Conservation (phyloP, 2,329 filamentous ascomycete species). For the Fusarium coffeatum region DNA sequence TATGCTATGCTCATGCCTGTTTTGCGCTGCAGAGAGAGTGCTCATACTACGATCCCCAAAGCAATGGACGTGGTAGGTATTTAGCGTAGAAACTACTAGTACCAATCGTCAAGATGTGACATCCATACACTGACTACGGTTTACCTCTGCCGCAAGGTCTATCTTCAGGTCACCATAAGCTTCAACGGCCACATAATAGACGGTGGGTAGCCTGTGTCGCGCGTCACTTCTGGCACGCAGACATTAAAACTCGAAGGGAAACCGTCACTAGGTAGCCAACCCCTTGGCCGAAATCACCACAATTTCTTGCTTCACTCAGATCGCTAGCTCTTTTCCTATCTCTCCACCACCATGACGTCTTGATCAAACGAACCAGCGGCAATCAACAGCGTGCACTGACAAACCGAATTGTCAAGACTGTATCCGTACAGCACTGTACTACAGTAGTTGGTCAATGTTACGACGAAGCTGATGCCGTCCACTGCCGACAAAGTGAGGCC, state of each 20-base stretch:
- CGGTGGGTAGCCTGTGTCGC: slow-evolving; percentile 30
- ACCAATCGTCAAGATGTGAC: slow-evolving; percentile 13
- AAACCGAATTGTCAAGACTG: slow-evolving; percentile 4
- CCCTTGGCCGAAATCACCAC: background rate
- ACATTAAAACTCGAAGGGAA: background rate
- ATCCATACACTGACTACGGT: slow-evolving; percentile 14
- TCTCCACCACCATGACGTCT: slow-evolving; percentile 10
- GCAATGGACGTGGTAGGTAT: background rate
- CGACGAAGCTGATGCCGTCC: slow-evolving; percentile 7
- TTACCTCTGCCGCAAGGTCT: slow-evolving; percentile 23
- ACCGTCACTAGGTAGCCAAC: background rate
- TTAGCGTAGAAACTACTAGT: slow-evolving; percentile 7
- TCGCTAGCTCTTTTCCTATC: slow-evolving; percentile 4
- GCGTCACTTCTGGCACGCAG: background rate
- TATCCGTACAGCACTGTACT: background rate
- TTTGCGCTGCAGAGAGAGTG: background rate
- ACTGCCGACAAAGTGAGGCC: slow-evolving; percentile 24
- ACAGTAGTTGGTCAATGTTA: background rate
- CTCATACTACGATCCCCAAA: background rate
- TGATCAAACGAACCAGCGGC: slow-evolving; percentile 21
- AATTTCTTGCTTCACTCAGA: background rate
- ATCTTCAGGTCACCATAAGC: slow-evolving; percentile 26
- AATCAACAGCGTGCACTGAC: background rate
- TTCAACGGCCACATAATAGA: slow-evolving; percentile 21
- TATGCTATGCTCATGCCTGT: slow-evolving; percentile 3